These are phyloP conservation scores for Verticillium klebahnii DNA, from an alignment of 2,329 filamentous ascomycete genomes.

Conservation along the genomic window DNA sequence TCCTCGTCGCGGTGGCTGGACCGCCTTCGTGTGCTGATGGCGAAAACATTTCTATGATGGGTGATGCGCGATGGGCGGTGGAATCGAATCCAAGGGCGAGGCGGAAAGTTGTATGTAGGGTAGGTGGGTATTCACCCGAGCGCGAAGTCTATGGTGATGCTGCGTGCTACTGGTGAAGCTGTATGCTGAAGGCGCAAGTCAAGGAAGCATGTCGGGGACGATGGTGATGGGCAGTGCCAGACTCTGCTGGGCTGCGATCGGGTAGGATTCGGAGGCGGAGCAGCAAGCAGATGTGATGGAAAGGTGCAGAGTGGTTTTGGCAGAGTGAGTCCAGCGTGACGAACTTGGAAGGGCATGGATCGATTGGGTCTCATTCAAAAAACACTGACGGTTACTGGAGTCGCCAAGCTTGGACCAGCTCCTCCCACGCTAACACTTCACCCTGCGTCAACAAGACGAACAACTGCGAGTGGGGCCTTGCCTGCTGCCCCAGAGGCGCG, in stretches of 20 bases:
- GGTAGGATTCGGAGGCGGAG: not conserved
- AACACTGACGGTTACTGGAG: conserved; percentile 19
- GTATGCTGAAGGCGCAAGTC: not conserved
- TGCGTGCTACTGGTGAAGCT: not conserved
- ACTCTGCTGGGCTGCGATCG: not conserved
- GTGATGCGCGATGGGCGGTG: not conserved
- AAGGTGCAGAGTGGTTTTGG: not conserved
- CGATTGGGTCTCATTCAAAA: conserved; percentile 24
- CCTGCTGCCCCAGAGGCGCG: not conserved
- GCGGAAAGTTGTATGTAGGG: not conserved
- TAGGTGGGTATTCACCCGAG: not conserved
- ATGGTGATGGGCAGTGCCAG: not conserved
- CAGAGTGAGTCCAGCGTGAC: conserved; percentile 11
- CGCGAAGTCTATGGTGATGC: not conserved
- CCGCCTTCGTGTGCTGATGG: conserved; percentile 46
- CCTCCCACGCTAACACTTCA: conserved; percentile 4
- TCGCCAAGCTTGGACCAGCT: conserved; percentile 32
- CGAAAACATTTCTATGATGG: conserved; percentile 50
- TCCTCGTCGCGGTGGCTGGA: conserved; percentile 52
- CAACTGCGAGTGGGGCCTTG: not conserved
- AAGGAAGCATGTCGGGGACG: not conserved
- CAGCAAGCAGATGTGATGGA: not conserved
- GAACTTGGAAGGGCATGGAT: conserved; percentile 8
- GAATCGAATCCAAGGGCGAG: not conserved
- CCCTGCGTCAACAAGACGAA: not conserved